Evolutionary conservation across 768 basidiomycete species (phyloP).

Genomic region (Rhodocollybia butyracea): DNA sequence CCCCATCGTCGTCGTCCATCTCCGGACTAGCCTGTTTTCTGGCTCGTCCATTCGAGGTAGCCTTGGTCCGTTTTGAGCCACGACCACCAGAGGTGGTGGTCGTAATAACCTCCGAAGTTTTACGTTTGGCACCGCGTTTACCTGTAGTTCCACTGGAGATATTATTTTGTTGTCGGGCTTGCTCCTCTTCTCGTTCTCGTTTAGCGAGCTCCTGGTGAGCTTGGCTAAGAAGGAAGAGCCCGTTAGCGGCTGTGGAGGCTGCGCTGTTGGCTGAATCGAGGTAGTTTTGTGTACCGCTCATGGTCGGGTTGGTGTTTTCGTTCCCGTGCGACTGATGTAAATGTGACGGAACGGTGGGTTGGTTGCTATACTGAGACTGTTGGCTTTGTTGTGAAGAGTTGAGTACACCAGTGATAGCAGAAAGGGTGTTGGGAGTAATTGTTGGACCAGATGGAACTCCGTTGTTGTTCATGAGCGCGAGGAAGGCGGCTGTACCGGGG

Average conservation of each 20-base stretch:
- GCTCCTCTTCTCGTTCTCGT: constrained; percentile 62
- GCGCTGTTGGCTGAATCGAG: constrained; percentile 49
- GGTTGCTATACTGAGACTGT: constrained; percentile 40
- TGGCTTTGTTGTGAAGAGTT: constrained; percentile 33
- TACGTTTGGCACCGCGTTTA: constrained; percentile 71
- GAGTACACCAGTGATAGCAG: constrained; percentile 77
- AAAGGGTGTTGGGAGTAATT: constrained; percentile 75
- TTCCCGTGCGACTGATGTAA: constrained; percentile 50
- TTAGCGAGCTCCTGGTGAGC: constrained; percentile 96
- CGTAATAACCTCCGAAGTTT: constrained; percentile 55
- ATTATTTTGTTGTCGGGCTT: constrained; percentile 20
- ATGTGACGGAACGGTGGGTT: constrained; percentile 34
- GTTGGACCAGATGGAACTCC: constrained; percentile 38
- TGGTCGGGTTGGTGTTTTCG: constrained; percentile 17
- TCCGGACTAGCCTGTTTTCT: constrained; percentile 28
- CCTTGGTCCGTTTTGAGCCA: constrained; percentile 39
- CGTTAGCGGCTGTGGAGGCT: constrained; percentile 78
- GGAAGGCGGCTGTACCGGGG: constrained; percentile 88
- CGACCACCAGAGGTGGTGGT: constrained; percentile 27
- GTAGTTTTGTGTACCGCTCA: constrained; percentile 22
- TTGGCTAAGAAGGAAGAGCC: constrained; percentile 89
- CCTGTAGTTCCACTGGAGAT: constrained; percentile 28
- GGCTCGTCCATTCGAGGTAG: constrained; percentile 16
- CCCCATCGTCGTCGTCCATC: constrained; percentile 32
- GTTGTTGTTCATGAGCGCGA: constrained; percentile 81